These are phyloP conservation scores for Phytomonas sp. DNA, from an alignment of 208 protist species.

Conservation along the genomic window DNA sequence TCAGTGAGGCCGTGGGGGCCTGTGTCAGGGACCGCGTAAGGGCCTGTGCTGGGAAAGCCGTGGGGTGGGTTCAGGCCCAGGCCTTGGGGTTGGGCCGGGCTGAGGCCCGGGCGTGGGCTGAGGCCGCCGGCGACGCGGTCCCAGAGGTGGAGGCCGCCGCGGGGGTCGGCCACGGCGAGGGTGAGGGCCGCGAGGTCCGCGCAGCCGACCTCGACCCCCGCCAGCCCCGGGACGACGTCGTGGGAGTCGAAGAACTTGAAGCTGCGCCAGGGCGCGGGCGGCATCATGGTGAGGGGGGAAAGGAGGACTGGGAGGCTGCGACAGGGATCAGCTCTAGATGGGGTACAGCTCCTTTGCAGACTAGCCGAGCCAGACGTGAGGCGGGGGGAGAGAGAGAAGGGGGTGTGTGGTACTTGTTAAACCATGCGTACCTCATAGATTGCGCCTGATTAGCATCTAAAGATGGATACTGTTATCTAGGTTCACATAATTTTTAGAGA, in stretches of 20 bases:
- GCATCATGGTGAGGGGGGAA: not conserved
- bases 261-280: constrained; percentile 20
- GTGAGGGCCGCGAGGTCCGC: constrained; percentile 66
- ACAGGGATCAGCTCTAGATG: too few species aligned
- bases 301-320: too few species aligned
- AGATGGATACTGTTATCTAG: not conserved
- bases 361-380: constrained; percentile 1
- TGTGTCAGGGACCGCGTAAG: too few species aligned
- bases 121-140: constrained; percentile 36
- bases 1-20: constrained; percentile 7
- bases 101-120: too few species aligned
- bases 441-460: not conserved
- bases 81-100: too few species aligned
- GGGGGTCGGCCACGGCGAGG: constrained; percentile 75
- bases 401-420: too few species aligned
- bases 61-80: too few species aligned
- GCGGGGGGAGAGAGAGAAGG: not conserved
- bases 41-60: too few species aligned
- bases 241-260: constrained; percentile 70
- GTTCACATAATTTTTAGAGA: too few species aligned
- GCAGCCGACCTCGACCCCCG: constrained; percentile 49
- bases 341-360: too few species aligned
- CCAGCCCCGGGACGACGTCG: constrained; percentile 14
- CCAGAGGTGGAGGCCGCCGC: constrained; percentile 67
- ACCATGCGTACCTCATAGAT: too few species aligned